Evolutionary conservation across 2,329 filamentous ascomycete species (phyloP).

Genomic region (Botrytis paeoniae): DNA sequence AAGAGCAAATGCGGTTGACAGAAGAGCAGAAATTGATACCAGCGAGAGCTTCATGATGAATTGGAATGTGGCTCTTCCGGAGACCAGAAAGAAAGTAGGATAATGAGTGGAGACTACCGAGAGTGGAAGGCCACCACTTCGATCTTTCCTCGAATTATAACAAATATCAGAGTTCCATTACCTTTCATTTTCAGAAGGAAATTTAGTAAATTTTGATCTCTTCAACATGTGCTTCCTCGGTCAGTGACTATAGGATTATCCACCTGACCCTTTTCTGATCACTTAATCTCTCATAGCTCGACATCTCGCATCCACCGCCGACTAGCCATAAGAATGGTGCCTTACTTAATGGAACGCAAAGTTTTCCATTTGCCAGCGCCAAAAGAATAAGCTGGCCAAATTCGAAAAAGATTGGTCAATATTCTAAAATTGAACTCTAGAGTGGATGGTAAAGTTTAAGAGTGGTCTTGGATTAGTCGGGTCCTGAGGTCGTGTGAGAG

Average conservation of each 20-base stretch:
- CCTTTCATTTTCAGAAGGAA: neutral
- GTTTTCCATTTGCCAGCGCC: neutral
- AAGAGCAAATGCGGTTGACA: neutral
- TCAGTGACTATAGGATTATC: neutral
- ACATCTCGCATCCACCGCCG: neutral
- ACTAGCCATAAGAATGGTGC: neutral
- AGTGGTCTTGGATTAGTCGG: neutral
- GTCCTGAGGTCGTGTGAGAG: neutral
- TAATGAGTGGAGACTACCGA: neutral
- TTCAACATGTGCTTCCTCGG: slow-evolving; percentile 3
- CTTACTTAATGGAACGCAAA: neutral
- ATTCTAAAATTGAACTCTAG: neutral
- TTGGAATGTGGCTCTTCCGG: neutral
- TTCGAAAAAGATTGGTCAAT: neutral
- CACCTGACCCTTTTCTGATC: neutral
- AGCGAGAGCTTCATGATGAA: slow-evolving; percentile 16
- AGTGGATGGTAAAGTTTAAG: neutral
- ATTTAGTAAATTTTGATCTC: neutral
- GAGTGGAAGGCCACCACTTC: neutral
- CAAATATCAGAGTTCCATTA: neutral
- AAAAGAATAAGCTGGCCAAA: neutral
- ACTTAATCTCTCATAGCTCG: neutral
- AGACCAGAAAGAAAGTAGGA: neutral
- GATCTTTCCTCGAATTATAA: neutral
- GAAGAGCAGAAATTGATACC: neutral